Percentiles rank a stretch among this genome's conserved stretches.
Evolutionary conservation across 257 asterid species (phyloP).

Genomic region (Haberlea rhodopensis): DNA sequence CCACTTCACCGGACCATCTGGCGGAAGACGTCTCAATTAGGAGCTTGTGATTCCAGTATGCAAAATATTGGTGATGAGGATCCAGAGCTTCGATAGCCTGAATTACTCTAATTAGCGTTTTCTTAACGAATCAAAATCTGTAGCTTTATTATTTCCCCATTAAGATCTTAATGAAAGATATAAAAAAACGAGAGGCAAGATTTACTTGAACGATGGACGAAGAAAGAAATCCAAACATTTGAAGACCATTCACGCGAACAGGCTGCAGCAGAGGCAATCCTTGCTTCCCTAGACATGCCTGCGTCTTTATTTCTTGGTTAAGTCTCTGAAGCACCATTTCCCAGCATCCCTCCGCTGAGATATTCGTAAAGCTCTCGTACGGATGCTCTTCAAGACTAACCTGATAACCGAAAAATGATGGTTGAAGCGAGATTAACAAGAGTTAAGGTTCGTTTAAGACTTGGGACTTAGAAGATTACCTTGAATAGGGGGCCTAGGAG

Average conservation of each 20-base stretch:
- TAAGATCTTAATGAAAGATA: too few species aligned
- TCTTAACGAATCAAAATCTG: too few species aligned
- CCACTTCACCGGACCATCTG: conserved; percentile 34
- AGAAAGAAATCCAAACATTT: conserved; percentile 65
- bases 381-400: conserved; percentile 57
- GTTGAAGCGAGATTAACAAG: too few species aligned
- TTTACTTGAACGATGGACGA: conserved; percentile 53
- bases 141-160: too few species aligned
- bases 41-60: conserved; percentile 49
- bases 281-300: conserved; percentile 35
- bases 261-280: conserved; percentile 48
- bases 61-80: conserved; percentile 42
- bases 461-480: conserved; percentile 4
- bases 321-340: conserved; percentile 48
- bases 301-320: conserved; percentile 45
- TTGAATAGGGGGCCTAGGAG: too few species aligned
- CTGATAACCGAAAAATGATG: conserved; percentile 39
- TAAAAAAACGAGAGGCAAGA: conserved; percentile 12
- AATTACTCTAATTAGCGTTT: conserved; percentile 25
- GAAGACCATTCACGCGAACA: conserved; percentile 45
- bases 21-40: conserved; percentile 10
- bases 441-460: too few species aligned
- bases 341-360: conserved; percentile 62
- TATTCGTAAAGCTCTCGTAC: conserved; percentile 40
- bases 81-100: conserved; percentile 69